phyloP scores from a whole-genome alignment of 106 monocot species.

The Dendrobium huoshanense region DNA sequence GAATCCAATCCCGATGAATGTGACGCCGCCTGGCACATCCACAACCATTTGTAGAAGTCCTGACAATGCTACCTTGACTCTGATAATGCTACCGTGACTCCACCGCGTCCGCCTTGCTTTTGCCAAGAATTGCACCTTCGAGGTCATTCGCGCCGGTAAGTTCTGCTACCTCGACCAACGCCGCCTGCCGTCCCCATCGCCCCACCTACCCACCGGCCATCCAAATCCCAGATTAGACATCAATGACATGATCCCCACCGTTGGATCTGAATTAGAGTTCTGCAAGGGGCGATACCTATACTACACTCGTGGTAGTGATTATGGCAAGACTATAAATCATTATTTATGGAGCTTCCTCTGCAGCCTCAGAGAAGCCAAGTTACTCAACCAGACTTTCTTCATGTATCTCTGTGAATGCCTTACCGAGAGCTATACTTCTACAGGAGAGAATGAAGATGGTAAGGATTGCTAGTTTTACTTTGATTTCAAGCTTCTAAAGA shows the following conservation, averaged over 20 bases:
- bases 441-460: slow-evolving; percentile 63
- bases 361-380: slow-evolving; percentile 76
- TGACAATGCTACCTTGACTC: slow-evolving; percentile 82
- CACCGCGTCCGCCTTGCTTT: slow-evolving; percentile 52
- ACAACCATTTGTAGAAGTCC: slow-evolving; percentile 39
- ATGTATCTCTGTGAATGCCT: slow-evolving; percentile 81
- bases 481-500: slow-evolving; percentile 84
- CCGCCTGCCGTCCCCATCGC: slow-evolving; percentile 16
- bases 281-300: slow-evolving; percentile 51
- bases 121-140: slow-evolving; percentile 29
- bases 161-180: slow-evolving; percentile 67
- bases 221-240: slow-evolving; percentile 54
- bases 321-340: slow-evolving; percentile 93
- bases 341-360: slow-evolving; percentile 90
- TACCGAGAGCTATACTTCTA: slow-evolving; percentile 35
- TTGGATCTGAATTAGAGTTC: slow-evolving; percentile 67
- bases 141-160: slow-evolving; percentile 42
- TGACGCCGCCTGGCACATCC: slow-evolving; percentile 75
- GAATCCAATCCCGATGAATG: slow-evolving; percentile 50
- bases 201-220: not conserved
- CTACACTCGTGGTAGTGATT: slow-evolving; percentile 69
- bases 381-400: slow-evolving; percentile 80
- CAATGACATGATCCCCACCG: slow-evolving; percentile 70
- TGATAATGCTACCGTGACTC: slow-evolving; percentile 70
- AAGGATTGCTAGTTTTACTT: slow-evolving; percentile 94